These are phyloP conservation scores for Aspergillus oerlinghausenensis DNA, from an alignment of 2,329 filamentous ascomycete genomes.

Conservation along the genomic window DNA sequence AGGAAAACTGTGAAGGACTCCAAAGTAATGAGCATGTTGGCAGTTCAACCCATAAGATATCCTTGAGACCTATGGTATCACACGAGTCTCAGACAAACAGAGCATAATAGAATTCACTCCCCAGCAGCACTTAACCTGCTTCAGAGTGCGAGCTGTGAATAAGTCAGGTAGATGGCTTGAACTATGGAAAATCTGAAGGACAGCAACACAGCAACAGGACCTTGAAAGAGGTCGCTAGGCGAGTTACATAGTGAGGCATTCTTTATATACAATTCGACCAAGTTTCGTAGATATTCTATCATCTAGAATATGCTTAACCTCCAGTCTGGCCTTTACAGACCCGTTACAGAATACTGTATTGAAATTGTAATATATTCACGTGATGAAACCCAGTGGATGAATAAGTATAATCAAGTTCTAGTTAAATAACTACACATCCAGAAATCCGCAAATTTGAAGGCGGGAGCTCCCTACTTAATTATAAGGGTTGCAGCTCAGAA, in stretches of 20 bases:
- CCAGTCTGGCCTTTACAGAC: slow-evolving; percentile 36
- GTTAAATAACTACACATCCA: neutral
- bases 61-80: neutral
- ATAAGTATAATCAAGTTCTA: neutral
- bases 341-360: slow-evolving; percentile 7
- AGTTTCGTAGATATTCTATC: neutral
- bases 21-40: slow-evolving; percentile 37
- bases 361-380: slow-evolving; percentile 6
- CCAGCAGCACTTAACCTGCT: neutral
- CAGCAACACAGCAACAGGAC: neutral
- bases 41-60: neutral
- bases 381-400: neutral
- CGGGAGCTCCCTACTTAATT: neutral
- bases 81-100: neutral
- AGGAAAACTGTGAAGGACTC: slow-evolving; percentile 35
- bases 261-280: neutral
- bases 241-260: neutral
- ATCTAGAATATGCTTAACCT: slow-evolving; percentile 4
- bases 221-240: neutral
- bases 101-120: neutral
- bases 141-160: neutral
- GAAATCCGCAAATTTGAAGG: neutral
- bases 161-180: neutral
- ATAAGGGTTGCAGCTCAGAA: neutral
- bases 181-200: neutral